Evolutionary conservation across 1,284 basidiomycete genomes (phyloP), one percentile per base, ranked within the genome.

Genomic region (Heterobasidion annosum): DNA sequence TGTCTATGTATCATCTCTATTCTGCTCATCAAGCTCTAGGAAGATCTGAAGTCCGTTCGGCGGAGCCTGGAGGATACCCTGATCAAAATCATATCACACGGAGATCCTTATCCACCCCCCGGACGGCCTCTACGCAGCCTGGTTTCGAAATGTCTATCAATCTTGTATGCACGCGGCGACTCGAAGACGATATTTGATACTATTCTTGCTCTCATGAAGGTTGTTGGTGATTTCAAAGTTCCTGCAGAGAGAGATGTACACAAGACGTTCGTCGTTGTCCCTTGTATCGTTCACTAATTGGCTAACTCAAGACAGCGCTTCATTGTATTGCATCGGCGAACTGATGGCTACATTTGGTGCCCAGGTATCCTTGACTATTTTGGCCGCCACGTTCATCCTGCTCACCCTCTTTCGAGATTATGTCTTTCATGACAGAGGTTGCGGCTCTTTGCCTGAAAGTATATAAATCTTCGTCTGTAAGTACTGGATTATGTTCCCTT

Each of bases 361-460:
- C 5, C 90, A 95, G 71, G 92, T 89, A 63, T 58, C 82, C 25
- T 65, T 16, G 50, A 49, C 35, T 10, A 43, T 53, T n/a, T 25
- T 18, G 5, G 25, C 13, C 34, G 53, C 40, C n/a, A 8, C 43
- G 16, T 10, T n/a, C 32, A 58, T 25, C 44, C 54, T 58, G 6
- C 59, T 53, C 37, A 33, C 42, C 18, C 51, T 10, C 15, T 35
- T 55, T 48, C 10, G 61, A 97, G 88, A 86, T 94, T 67, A 98
- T 97, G 94, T 96, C 93, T 0, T 87, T 93, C 62, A 89, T 94
- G 82, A 79, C 86, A 47, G 95, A 98, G 65, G 88, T 95, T 40
- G 74, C 82, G 16, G 72, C 77, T 1, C 73, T 82, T 0, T 75
- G 83, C 0, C 67, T 90, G 50, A 90, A 85, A 67, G 81, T 83